Conservation (phyloP, 164 flowering plant species). For the Umbellularia californica region DNA sequence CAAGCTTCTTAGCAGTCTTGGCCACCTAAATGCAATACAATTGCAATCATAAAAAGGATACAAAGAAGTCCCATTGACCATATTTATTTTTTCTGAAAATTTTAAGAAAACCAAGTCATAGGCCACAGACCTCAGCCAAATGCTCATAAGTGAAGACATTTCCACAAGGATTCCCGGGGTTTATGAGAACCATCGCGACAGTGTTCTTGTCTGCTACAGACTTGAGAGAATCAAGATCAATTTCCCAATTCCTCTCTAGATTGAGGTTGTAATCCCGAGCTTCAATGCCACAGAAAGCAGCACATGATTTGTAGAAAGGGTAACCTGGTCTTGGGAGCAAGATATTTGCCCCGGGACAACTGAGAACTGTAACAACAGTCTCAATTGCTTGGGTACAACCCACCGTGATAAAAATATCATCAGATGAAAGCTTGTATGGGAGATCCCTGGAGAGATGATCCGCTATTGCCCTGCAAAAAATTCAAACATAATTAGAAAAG, state of each 20-base stretch:
- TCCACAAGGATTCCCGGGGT: slow-evolving; percentile 97
- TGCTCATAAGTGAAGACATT: slow-evolving; percentile 67
- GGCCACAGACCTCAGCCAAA: slow-evolving; percentile 50
- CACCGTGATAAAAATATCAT: slow-evolving; percentile 77
- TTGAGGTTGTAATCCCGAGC: slow-evolving; percentile 70
- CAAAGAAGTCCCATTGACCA: background rate
- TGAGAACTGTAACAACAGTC: slow-evolving; percentile 51
- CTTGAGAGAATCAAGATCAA: slow-evolving; percentile 66
- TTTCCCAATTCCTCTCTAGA: slow-evolving; percentile 80
- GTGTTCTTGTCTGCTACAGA: slow-evolving; percentile 77
- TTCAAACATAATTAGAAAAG: background rate
- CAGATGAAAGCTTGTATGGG: slow-evolving; percentile 58
- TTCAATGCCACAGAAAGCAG: slow-evolving; percentile 57
- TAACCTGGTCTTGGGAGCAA: slow-evolving; percentile 90
- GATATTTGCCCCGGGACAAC: slow-evolving; percentile 78
- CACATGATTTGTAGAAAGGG: slow-evolving; percentile 73
- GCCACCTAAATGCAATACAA: slow-evolving; percentile 53
- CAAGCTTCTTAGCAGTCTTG: slow-evolving; percentile 65
- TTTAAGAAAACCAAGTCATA: background rate
- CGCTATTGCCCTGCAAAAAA: slow-evolving; percentile 60
- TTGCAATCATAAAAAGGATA: background rate
- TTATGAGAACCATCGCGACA: slow-evolving; percentile 73
- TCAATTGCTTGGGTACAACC: slow-evolving; percentile 95
- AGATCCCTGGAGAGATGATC: slow-evolving; percentile 71
- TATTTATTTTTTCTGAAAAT: background rate